These are phyloP conservation scores for Erodium texanum DNA, from an alignment of 441 rosid species.

Conservation along the genomic window DNA sequence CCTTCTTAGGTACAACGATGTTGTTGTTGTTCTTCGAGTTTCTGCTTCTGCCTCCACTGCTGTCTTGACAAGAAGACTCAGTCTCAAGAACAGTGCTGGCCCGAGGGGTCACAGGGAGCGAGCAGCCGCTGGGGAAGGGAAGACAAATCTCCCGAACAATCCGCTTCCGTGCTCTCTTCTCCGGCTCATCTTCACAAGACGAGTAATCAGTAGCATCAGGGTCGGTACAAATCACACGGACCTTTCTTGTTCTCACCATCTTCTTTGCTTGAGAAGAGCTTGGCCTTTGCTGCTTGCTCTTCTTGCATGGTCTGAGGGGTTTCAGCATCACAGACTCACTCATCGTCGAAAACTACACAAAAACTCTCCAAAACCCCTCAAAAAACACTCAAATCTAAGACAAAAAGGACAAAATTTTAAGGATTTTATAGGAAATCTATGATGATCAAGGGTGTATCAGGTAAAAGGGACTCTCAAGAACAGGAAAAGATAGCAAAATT, in stretches of 20 bases:
- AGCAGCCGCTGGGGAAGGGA: background rate
- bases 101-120: conserved; percentile 15
- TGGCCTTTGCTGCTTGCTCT: no score
- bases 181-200: conserved; percentile 65
- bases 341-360: background rate
- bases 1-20: background rate
- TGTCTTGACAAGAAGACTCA: conserved; percentile 28
- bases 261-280: conserved; percentile 1
- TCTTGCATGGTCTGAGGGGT: background rate
- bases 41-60: conserved; percentile 1
- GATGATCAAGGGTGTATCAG: conserved; percentile 19
- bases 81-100: conserved; percentile 19
- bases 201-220: conserved; percentile 87
- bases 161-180: conserved; percentile 24
- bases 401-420: background rate
- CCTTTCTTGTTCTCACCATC: conserved; percentile 33
- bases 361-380: background rate
- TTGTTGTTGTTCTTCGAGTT: background rate
- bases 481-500: conserved; percentile 47
- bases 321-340: background rate
- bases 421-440: background rate
- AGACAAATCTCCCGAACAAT: conserved; percentile 48
- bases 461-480: conserved; percentile 52
- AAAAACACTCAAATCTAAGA: background rate
- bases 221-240: conserved; percentile 63